A percentile compares a stretch with the other conserved stretches of the same genome.
Conservation (phyloP, 176 grass and related monocot genomes). For the Oryza australiensis region DNA sequence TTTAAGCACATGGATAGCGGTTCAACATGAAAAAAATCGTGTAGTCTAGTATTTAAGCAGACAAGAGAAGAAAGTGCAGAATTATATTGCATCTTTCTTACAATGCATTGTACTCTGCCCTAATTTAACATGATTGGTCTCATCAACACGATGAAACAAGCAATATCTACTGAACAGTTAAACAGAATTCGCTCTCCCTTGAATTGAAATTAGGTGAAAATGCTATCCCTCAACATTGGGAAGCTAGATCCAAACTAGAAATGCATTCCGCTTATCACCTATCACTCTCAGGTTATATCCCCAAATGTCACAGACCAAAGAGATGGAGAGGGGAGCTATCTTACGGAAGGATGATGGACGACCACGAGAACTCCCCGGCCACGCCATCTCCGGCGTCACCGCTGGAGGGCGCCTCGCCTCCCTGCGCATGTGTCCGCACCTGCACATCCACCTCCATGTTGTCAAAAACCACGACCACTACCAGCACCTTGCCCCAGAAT, state of each 20-base stretch:
- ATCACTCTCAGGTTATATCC: not conserved
- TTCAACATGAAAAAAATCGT: conserved; percentile 3
- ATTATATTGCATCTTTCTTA: not conserved
- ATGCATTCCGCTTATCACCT: conserved; percentile 10
- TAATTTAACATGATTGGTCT: not conserved
- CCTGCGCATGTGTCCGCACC: conserved; percentile 53
- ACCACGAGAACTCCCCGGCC: conserved; percentile 44
- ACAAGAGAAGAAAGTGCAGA: not conserved
- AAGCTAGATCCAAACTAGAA: conserved; percentile 12
- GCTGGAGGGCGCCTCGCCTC: conserved; percentile 15
- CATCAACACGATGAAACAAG: not conserved
- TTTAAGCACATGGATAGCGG: not conserved
- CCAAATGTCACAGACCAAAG: not conserved
- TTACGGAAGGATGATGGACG: conserved; percentile 76
- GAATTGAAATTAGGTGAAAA: not conserved
- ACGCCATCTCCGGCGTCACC: conserved; percentile 19
- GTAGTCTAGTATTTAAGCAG: not conserved
- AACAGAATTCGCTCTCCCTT: not conserved
- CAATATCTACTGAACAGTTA: not conserved
- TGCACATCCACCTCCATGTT: conserved; percentile 48
- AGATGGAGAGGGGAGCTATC: not conserved
- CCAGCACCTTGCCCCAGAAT: conserved; percentile 15
- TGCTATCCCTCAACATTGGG: not conserved
- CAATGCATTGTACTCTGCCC: not conserved
- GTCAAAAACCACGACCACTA: conserved; percentile 35